A percentile compares a stretch with the other conserved stretches of the same genome.
phyloP scores from a whole-genome alignment of 768 basidiomycete genomes.

The Leccinellum albellum region DNA sequence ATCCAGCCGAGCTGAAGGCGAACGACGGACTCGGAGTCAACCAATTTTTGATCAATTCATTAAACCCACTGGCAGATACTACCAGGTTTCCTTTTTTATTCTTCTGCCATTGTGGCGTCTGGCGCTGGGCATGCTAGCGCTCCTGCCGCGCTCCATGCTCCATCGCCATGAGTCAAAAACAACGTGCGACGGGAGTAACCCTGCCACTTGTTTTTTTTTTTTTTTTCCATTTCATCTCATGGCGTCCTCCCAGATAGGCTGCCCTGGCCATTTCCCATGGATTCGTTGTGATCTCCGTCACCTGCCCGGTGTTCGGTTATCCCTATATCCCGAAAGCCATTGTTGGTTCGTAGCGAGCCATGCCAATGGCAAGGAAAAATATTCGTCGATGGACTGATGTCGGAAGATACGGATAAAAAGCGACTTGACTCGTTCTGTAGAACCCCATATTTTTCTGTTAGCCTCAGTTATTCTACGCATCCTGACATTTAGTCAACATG shows the following conservation, averaged over 20 bases:
- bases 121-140: not conserved
- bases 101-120: slow-evolving; percentile 4
- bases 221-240: slow-evolving; percentile 1
- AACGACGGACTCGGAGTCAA: not conserved
- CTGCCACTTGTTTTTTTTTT: too few species aligned
- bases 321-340: slow-evolving; percentile 3
- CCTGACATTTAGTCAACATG: not conserved
- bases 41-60: not conserved
- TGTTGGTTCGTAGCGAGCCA: slow-evolving; percentile 15
- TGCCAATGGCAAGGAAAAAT: slow-evolving; percentile 11
- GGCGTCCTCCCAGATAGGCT: not conserved
- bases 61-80: too few species aligned
- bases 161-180: not conserved
- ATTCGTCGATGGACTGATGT: not conserved
- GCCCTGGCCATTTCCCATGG: not conserved
- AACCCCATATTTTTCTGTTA: not conserved
- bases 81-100: not conserved
- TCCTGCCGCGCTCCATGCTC: not conserved
- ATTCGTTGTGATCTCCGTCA: not conserved
- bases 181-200: not conserved
- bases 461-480: not conserved
- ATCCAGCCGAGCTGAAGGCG: not conserved
- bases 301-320: not conserved
- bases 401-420: slow-evolving; percentile 8
- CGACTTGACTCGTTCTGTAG: not conserved